Base-by-base conservation (phyloP, 768 basidiomycete genomes). In the Suillus subalutaceus region DNA sequence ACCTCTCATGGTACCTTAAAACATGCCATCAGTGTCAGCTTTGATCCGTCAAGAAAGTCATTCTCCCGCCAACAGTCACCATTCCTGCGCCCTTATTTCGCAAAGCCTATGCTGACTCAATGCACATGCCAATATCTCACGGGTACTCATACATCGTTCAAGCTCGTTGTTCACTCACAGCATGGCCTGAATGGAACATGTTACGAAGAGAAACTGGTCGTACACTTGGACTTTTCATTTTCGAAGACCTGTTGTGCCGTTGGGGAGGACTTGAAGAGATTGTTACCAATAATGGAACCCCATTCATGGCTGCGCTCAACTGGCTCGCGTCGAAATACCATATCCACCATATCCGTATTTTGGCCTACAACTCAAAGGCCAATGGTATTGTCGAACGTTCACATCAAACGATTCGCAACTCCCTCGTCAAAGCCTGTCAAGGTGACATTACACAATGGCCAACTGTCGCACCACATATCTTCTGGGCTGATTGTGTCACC, bases 221-320 rank as follows among this genome's bases (percentile, higher is more conserved):
- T 0, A 67, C 72, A 0, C 46, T 82, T 0, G 75, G 71, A 3
- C 44, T 70, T 20, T 83, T 77, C 60, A 70, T 83, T 37, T n/a
- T 79, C 32, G 67, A 81, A 62, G 76, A 81, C 32, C 73, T 40
- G 3, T n/a, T 23, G 61, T 81, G 77, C 65, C 62, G 75, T 20
- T 84, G 82, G 82, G 83, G 81, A 3, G 72, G 76, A 20, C 23
- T 82, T 1, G 26, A 15, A 0, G 71, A 79, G 30, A 79, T 85
- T n/a, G 75, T 84, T 0, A 82, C 79, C 0, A 82, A 85, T 65
- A 85, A 85, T 68, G 73, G 79, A 0, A 66, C 75, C 0, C 73
- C 74, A 0, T 75, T 79, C 44, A 55, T 79, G 2, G 66, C 70
- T 0, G 71, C 72, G 20, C 63, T 78, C 3, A 46, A 70, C 1